Evolutionary conservation across 2,329 filamentous ascomycete genomes (phyloP).

Genomic region (Westerdykella sp.): DNA sequence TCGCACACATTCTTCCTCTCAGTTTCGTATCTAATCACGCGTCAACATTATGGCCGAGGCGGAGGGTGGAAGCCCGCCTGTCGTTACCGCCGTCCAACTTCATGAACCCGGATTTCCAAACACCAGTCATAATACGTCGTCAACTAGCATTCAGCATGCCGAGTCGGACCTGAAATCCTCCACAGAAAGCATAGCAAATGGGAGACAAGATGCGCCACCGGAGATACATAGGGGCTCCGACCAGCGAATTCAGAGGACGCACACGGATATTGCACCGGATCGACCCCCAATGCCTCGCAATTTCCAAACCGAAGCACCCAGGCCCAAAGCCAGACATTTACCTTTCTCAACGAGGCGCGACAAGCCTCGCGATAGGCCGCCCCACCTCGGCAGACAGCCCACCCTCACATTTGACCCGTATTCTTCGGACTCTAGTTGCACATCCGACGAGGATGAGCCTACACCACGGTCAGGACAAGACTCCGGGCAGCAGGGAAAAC

Average conservation of each 20-base stretch:
- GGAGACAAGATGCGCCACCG: not conserved
- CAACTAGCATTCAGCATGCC: not conserved
- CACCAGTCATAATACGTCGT: constrained; percentile 3
- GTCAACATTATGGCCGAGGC: not conserved
- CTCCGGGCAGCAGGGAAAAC: not conserved
- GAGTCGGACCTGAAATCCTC: not conserved
- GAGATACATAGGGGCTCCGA: not conserved
- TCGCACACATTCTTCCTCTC: too few species aligned
- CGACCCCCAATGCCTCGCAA: constrained; percentile 19
- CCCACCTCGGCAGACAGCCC: constrained; percentile 13
- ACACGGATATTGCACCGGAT: not conserved
- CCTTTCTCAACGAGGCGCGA: constrained; percentile 17
- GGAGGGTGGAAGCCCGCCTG: not conserved
- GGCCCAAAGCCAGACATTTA: constrained; percentile 16
- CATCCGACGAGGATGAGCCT: constrained; percentile 20
- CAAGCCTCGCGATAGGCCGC: constrained; percentile 6
- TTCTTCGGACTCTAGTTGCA: constrained; percentile 18
- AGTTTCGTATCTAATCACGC: not conserved
- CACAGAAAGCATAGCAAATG: not conserved
- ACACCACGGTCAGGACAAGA: not conserved
- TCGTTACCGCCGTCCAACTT: constrained; percentile 15
- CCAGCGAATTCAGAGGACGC: not conserved
- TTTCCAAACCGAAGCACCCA: constrained; percentile 28
- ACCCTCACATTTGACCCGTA: constrained; percentile 30
- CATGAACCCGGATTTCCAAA: constrained; percentile 21